Evolutionary conservation across 176 grass and related monocot genomes (phyloP), one percentile per base, ranked within the genome.

Genomic region (Triticum timopheevii): DNA sequence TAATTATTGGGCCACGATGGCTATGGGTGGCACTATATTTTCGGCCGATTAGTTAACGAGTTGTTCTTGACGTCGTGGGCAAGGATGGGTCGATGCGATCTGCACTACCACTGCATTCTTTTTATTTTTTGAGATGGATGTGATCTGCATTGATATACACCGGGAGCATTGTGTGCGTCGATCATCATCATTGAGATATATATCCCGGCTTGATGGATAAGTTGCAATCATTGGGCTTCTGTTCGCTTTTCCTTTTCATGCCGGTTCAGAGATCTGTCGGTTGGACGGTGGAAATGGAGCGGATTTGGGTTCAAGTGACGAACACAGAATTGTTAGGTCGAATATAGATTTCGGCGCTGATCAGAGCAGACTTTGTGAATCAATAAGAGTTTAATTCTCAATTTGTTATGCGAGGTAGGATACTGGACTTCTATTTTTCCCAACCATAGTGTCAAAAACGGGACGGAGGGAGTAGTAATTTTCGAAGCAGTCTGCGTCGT

Each of bases 191-290:
- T 45, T 25, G 38, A 15, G 10, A 39, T 10, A 38, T 3, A 35
- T 27, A 23, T 39, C 47, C 59, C 5, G 9, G 44, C 66, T 80
- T 87, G 80, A 84, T 75, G 80, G 85, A 76, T 91, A 74, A 42
- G 89, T 63, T 24, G 44, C 74, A 83, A 87, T 75, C 67, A 80
- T 80, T 65, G 54, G 65, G 23, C 3, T 9, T 39, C 2, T 10
- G 20, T 64, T 74, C 20, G 7, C 44, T 73, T 50, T 19, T 40
- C 5, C 16, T 63, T 70, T 13, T 73, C 44, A 54, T 62, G 6
- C 36, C 16, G 72, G 34, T 86, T 38, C 65, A 5, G 44, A 79
- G 44, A 80, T 68, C 13, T 85, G 77, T 65, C 69, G 34, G 69
- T 47, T 56, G 47, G 20, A 71, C 0, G 65, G 0, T 17, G 28